Conservation (phyloP, 257 asterid genomes). For the Misopates orontium region DNA sequence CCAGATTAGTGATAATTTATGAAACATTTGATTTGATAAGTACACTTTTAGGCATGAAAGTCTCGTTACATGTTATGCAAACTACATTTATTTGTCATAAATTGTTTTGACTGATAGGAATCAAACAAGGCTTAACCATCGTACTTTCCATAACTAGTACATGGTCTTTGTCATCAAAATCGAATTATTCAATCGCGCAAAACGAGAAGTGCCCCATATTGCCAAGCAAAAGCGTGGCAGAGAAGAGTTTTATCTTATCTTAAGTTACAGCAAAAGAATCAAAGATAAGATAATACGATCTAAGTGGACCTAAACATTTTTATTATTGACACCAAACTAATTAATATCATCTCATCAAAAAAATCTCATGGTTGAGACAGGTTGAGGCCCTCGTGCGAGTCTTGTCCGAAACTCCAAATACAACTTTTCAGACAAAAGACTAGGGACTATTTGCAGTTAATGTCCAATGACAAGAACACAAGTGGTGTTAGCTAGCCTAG, state of each 20-base stretch:
- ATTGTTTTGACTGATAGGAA: too few species aligned
- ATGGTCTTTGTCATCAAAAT: background rate
- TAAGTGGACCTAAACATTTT: constrained; percentile 32
- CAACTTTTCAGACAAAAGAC: background rate
- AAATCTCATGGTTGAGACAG: constrained; percentile 27
- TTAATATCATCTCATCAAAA: constrained; percentile 13
- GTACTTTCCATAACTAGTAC: too few species aligned
- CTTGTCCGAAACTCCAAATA: constrained; percentile 17
- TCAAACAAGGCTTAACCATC: too few species aligned
- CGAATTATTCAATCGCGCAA: background rate
- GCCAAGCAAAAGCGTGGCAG: constrained; percentile 40
- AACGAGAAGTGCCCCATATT: constrained; percentile 31
- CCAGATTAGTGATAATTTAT: too few species aligned
- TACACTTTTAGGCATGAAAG: too few species aligned
- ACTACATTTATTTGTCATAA: too few species aligned
- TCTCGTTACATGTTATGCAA: too few species aligned
- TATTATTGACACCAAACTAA: constrained; percentile 33
- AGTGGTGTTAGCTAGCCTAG: constrained; percentile 25
- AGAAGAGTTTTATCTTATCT: constrained; percentile 41
- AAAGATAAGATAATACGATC: constrained; percentile 43
- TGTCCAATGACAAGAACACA: constrained; percentile 31
- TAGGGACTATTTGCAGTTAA: constrained; percentile 32
- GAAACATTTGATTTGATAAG: too few species aligned
- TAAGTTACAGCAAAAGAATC: constrained; percentile 27
- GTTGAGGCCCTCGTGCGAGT: constrained; percentile 35